Conservation (phyloP, 768 basidiomycete genomes). For the Leccinum barrowsii region DNA sequence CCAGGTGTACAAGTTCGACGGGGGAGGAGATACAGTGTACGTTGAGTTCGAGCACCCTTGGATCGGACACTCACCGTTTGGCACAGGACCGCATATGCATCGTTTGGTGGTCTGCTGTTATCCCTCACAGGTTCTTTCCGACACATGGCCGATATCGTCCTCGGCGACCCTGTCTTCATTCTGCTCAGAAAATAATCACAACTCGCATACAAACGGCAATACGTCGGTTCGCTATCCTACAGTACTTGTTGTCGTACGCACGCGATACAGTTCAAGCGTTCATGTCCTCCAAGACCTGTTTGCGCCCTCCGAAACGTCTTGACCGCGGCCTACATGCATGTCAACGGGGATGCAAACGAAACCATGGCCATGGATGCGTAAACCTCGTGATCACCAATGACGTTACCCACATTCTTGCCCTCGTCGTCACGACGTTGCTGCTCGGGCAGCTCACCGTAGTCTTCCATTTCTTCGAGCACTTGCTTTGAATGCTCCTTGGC, state of each 20-base stretch:
- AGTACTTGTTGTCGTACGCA: neutral
- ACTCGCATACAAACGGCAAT: neutral
- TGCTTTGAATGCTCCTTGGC: slow-evolving; percentile 23
- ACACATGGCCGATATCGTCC: slow-evolving; percentile 86
- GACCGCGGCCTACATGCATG: slow-evolving; percentile 12
- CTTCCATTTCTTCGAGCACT: slow-evolving; percentile 23
- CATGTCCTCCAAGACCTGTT: slow-evolving; percentile 5
- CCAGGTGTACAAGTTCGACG: slow-evolving; percentile 96
- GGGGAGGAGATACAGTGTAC: slow-evolving; percentile 82
- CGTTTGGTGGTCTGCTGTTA: slow-evolving; percentile 94
- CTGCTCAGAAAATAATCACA: slow-evolving; percentile 68
- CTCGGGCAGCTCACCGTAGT: slow-evolving; percentile 12
- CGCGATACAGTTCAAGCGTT: neutral
- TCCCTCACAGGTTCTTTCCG: slow-evolving; percentile 90
- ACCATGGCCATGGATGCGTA: neutral
- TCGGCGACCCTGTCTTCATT: slow-evolving; percentile 90
- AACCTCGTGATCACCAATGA: slow-evolving; percentile 24
- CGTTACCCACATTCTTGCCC: slow-evolving; percentile 14
- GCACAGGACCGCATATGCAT: slow-evolving; percentile 87
- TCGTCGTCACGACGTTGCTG: slow-evolving; percentile 3
- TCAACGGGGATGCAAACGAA: neutral
- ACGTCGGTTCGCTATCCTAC: slow-evolving; percentile 6
- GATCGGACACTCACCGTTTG: neutral
- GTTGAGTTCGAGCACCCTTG: neutral
- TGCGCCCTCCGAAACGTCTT: slow-evolving; percentile 20